Percentiles rank a stretch among this genome's conserved stretches.
These are phyloP conservation scores for Limnomonas spitsbergensis DNA, from an alignment of 139 green algal species.

Conservation along the genomic window DNA sequence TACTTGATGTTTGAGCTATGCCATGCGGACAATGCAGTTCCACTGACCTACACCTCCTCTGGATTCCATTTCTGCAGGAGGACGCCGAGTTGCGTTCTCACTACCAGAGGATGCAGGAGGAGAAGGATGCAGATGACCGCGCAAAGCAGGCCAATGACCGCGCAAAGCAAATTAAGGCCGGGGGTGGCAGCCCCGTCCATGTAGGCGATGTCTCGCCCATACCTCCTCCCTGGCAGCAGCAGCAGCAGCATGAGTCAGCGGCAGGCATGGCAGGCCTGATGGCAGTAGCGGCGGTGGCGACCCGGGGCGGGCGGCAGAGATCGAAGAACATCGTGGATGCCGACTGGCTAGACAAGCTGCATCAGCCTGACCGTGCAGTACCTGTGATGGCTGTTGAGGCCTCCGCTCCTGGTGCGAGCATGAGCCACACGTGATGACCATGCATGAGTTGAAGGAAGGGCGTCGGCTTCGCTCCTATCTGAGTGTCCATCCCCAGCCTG, in stretches of 20 bases:
- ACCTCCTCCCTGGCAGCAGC: not conserved
- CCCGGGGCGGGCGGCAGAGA: not conserved
- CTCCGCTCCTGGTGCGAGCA: too few species aligned
- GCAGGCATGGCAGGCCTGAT: slow-evolving; percentile 2
- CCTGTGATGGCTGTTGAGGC: too few species aligned
- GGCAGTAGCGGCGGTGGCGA: not conserved
- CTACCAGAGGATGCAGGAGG: slow-evolving; percentile 4
- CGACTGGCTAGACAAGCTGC: slow-evolving; percentile 31
- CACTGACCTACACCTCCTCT: not conserved
- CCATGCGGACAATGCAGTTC: not conserved
- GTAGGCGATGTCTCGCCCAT: not conserved
- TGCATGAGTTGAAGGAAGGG: too few species aligned
- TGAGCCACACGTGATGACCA: too few species aligned
- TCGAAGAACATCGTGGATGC: slow-evolving; percentile 37
- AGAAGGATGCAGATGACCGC: slow-evolving; percentile 18
- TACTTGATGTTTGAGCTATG: not conserved
- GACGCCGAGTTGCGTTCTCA: slow-evolving; percentile 4
- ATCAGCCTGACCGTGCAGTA: too few species aligned
- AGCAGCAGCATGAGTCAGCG: slow-evolving; percentile 1
- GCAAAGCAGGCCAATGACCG: slow-evolving; percentile 13
- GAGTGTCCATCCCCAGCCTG: too few species aligned
- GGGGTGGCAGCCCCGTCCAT: not conserved
- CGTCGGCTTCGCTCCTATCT: too few species aligned
- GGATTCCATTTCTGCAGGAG: not conserved
- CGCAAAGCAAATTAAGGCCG: slow-evolving; percentile 5